Evolutionary conservation across 108 stramenopile species (phyloP).

Genomic region (Skeletonema potamos): DNA sequence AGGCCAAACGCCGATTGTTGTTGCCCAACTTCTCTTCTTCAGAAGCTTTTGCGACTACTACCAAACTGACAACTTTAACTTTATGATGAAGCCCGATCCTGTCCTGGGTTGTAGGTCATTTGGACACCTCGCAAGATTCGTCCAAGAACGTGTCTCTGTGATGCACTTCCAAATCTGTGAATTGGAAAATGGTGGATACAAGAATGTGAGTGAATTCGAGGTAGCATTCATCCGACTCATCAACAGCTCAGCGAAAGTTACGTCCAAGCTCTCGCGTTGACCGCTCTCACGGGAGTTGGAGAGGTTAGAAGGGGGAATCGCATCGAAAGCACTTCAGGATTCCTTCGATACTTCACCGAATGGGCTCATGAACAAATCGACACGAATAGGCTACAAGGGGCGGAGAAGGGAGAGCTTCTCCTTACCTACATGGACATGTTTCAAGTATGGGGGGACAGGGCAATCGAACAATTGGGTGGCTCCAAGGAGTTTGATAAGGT

Average conservation of each 20-base stretch:
- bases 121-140: too few species aligned
- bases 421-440: background rate
- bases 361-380: background rate
- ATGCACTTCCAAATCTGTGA: too few species aligned
- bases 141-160: too few species aligned
- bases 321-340: background rate
- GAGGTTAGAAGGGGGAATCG: background rate
- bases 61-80: too few species aligned
- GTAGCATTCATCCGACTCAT: background rate
- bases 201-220: too few species aligned
- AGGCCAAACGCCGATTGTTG: too few species aligned
- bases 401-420: background rate
- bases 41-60: too few species aligned
- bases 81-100: too few species aligned
- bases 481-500: background rate
- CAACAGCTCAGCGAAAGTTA: background rate
- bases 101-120: too few species aligned
- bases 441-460: background rate
- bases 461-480: background rate
- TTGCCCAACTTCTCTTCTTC: too few species aligned
- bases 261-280: background rate
- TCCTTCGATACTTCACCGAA: background rate
- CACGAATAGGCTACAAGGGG: background rate
- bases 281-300: background rate
- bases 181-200: too few species aligned